These are phyloP conservation scores for Apophysomyces trapeziformis DNA, from an alignment of 371 early-diverging fungal genomes.

Conservation along the genomic window DNA sequence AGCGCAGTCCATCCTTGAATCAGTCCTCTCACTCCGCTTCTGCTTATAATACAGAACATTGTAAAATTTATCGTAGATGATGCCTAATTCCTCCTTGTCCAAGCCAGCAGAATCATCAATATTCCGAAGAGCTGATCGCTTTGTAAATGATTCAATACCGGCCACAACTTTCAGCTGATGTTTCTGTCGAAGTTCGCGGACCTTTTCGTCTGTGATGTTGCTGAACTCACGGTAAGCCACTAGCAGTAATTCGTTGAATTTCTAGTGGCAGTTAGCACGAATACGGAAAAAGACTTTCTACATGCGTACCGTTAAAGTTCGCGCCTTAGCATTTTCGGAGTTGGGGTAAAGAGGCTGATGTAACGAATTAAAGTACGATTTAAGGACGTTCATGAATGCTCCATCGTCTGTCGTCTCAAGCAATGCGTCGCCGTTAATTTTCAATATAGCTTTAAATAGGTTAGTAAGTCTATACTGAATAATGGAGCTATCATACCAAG, in stretches of 20 bases:
- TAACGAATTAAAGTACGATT: constrained; percentile 73
- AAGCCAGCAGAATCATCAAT: constrained; percentile 77
- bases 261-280: constrained; percentile 28
- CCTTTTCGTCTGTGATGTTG: constrained; percentile 74
- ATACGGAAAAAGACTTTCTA: neutral
- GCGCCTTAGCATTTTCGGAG: constrained; percentile 49
- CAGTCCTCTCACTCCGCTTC: constrained; percentile 24
- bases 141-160: constrained; percentile 91
- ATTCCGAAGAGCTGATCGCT: constrained; percentile 85
- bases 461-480: neutral
- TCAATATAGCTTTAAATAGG: constrained; percentile 70
- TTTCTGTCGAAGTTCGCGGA: constrained; percentile 82
- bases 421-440: constrained; percentile 89
- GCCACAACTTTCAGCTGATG: constrained; percentile 93
- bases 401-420: constrained; percentile 90
- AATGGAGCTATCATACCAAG: neutral
- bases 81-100: constrained; percentile 82
- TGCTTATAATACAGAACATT: constrained; percentile 78
- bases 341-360: constrained; percentile 68
- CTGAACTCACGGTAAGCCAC: constrained; percentile 94
- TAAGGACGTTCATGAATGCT: constrained; percentile 81
- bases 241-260: constrained; percentile 89
- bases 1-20: constrained; percentile 38
- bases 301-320: constrained; percentile 53
- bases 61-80: constrained; percentile 91